A percentile compares a stretch with the other conserved stretches of the same genome.
phyloP scores from a whole-genome alignment of 306 rosid species.

The Casuarina glauca region DNA sequence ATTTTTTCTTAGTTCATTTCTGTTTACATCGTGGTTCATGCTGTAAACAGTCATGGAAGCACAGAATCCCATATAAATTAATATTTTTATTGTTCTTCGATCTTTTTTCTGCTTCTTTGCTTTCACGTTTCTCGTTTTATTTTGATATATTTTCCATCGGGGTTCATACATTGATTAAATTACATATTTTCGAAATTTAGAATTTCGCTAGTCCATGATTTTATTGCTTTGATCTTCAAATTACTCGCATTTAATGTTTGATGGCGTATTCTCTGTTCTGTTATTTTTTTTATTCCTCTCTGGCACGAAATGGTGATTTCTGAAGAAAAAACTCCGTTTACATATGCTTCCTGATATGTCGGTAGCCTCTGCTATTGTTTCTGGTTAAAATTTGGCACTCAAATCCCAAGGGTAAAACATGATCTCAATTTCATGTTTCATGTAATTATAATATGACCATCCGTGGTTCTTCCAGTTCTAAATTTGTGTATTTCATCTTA shows the following conservation, averaged over 20 bases:
- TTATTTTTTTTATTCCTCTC: not conserved
- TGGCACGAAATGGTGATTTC: not conserved
- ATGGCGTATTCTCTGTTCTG: not conserved
- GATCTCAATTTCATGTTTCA: not conserved
- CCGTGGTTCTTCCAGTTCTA: not conserved
- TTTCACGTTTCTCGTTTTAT: not conserved
- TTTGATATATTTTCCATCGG: not conserved
- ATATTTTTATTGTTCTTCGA: too few relatives aligned
- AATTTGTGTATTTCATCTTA: not conserved
- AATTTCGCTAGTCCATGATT: not conserved
- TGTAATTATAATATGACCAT: not conserved
- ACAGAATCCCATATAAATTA: too few relatives aligned
- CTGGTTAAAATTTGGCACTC: not conserved
- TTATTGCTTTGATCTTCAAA: slow-evolving; percentile 13
- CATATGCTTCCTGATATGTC: not conserved
- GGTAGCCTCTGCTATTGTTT: not conserved
- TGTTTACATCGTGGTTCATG: too few relatives aligned
- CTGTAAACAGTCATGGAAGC: too few relatives aligned
- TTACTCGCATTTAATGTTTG: slow-evolving; percentile 17
- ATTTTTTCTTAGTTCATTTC: too few relatives aligned
- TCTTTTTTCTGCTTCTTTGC: not conserved
- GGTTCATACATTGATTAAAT: not conserved
- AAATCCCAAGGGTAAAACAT: not conserved
- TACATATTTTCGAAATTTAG: not conserved
- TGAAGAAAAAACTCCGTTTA: not conserved